Conservation (phyloP, 2,329 filamentous ascomycete genomes). For the Fusarium annulatum region DNA sequence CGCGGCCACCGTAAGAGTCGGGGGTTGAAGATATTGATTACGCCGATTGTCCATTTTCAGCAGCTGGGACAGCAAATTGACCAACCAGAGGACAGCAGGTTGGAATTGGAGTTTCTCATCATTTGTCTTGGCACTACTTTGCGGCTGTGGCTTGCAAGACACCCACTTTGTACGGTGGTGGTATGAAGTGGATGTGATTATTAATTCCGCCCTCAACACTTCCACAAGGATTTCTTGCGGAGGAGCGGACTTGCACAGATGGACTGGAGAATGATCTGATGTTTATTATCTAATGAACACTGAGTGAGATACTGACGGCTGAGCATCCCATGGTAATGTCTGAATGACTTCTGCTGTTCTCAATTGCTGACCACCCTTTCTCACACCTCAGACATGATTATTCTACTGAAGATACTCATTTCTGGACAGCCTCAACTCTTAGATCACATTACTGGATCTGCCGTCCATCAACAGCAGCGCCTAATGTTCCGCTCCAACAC, state of each 20-base stretch:
- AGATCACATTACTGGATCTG: not conserved
- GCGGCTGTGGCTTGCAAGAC: slow-evolving; percentile 34
- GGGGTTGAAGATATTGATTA: slow-evolving; percentile 18
- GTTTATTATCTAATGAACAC: not conserved
- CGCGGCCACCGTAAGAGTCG: slow-evolving; percentile 17
- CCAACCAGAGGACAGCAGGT: slow-evolving; percentile 12
- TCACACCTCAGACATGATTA: not conserved
- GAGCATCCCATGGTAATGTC: not conserved
- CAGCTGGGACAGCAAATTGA: not conserved
- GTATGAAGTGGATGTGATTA: slow-evolving; percentile 30
- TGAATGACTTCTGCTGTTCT: not conserved
- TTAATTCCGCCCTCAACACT: slow-evolving; percentile 34
- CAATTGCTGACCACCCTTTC: not conserved
- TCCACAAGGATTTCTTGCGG: slow-evolving; percentile 20
- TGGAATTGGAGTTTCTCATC: slow-evolving; percentile 34
- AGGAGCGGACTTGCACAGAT: slow-evolving; percentile 39
- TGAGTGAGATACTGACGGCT: not conserved
- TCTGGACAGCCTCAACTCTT: rapidly evolving
- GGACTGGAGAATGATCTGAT: not conserved
- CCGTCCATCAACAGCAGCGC: slow-evolving; percentile 1
- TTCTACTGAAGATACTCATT: not conserved
- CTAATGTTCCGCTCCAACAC: not conserved
- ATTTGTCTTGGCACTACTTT: not conserved
- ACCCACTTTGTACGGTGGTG: slow-evolving; percentile 1
- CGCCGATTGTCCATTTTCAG: slow-evolving; percentile 20